Base-by-base conservation (phyloP, 345 rosid genomes). In the Citrus sp. region DNA sequence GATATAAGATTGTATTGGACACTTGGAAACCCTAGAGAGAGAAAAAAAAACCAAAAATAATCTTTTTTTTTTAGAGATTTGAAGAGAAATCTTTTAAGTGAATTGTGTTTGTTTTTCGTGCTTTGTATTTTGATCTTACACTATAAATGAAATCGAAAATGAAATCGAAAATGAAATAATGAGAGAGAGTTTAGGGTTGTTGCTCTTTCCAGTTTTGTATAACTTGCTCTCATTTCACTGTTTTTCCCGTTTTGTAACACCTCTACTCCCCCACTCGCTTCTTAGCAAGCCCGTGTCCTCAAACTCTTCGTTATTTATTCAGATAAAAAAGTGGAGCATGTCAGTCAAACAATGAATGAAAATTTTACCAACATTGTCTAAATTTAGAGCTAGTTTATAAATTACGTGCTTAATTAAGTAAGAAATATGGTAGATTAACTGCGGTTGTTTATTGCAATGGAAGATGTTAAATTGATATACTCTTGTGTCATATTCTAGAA, bases 181-280 rank as follows among this genome's bases (percentile, higher is more conserved):
- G 58, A 54, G 22, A 18, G 72, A 70, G 76, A 78, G 51, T 69
- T 80, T 82, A 82, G 93, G 90, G 89, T 85, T 82, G 90, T 85
- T 79, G 85, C 80, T 67, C 85, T 82, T 86, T 82, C 89, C 77
- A 72, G 82, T 87, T 87, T 80, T 83, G 77, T 83, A 70, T 58
- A 73, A 81, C 67, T 72, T 55, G 40, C 65, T 46, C 32, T 56
- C 55, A 61, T 74, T 34, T 42, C 63, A 67, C 30, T 65, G 40
- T 7, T 34, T 58, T 70, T 16, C 55, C 18, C 46, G n/a, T 58
- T 55, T 65, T 8, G 22, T 34, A 24, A 27, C 71, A 4, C 21
- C 24, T 46, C 3, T 59, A 55, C 14, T 7, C 25, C 70, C 73
- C 70, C 73, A 75, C 80, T 34, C 79, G 70, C 79, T 65, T 60